Conservation (phyloP, 2,329 filamentous ascomycete genomes). For the Calonectria ilicicola region DNA sequence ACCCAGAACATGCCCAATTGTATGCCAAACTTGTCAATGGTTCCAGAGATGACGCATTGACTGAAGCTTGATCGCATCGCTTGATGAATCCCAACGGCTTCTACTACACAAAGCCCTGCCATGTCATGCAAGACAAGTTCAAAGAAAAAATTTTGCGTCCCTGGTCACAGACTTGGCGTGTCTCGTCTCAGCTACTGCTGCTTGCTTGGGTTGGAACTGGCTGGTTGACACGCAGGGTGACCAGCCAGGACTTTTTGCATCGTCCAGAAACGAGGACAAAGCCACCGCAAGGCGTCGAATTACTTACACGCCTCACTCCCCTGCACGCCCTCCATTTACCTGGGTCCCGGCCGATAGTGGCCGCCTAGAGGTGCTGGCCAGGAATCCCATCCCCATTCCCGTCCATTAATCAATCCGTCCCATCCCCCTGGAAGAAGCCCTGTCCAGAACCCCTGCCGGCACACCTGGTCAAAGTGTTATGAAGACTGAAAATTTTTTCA, state of each 20-base stretch:
- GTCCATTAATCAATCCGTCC: slow-evolving; percentile 37
- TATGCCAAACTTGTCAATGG: neutral
- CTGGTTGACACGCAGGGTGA: slow-evolving; percentile 16
- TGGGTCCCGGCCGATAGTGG: slow-evolving; percentile 31
- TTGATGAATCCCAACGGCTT: slow-evolving; percentile 1
- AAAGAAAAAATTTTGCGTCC: slow-evolving; percentile 2
- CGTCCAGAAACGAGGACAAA: slow-evolving; percentile 2
- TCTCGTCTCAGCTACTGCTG: slow-evolving; percentile 13
- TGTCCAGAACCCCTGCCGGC: slow-evolving; percentile 17
- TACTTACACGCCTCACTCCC: slow-evolving; percentile 12
- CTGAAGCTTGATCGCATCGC: neutral
- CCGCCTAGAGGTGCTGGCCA: slow-evolving; percentile 33
- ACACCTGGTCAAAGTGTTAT: slow-evolving; percentile 35
- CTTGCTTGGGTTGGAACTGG: slow-evolving; percentile 13
- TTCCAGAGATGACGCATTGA: neutral
- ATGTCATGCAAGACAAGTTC: neutral
- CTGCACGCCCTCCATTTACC: slow-evolving; percentile 20
- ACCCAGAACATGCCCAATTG: slow-evolving; percentile 1
- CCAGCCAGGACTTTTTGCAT: slow-evolving; percentile 15
- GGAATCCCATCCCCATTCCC: slow-evolving; percentile 36
- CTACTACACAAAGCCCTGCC: neutral
- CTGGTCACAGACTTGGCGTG: slow-evolving; percentile 10
- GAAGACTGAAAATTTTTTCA: slow-evolving; percentile 28
- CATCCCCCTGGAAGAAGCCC: slow-evolving; percentile 28
- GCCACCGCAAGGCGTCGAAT: slow-evolving; percentile 8